Evolutionary conservation across 441 rosid genomes (phyloP).

Genomic region (Euphorbia schlechtendalii): DNA sequence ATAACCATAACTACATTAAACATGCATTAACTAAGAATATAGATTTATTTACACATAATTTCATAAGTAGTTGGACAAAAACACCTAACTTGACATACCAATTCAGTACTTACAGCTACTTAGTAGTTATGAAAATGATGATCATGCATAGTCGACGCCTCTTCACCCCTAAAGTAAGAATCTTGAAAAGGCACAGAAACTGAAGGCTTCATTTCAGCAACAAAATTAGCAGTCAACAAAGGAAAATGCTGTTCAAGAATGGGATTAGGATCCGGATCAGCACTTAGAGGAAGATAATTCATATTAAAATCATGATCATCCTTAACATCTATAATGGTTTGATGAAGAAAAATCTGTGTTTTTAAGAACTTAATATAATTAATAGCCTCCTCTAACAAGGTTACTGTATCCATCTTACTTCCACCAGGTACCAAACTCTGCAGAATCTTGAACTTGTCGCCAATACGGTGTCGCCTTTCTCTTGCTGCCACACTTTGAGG

Average conservation of each 20-base stretch:
- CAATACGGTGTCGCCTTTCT: conserved; percentile 72
- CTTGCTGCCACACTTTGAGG: conserved; percentile 92
- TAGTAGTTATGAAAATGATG: conserved; percentile 4
- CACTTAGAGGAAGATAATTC: neutral
- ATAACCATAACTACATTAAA: too few species aligned
- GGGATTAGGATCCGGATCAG: neutral
- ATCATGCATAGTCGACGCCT: conserved; percentile 3
- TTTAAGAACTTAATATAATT: conserved; percentile 80
- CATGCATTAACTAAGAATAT: neutral
- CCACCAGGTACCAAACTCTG: conserved; percentile 85
- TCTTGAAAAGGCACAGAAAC: conserved; percentile 5
- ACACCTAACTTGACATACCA: neutral
- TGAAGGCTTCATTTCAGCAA: conserved; percentile 10
- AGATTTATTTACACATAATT: neutral
- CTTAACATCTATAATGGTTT: conserved; percentile 28
- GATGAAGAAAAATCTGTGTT: conserved; percentile 68
- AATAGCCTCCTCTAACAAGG: conserved; percentile 84
- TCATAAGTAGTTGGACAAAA: neutral
- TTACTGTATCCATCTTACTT: conserved; percentile 76
- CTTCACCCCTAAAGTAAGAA: conserved; percentile 19
- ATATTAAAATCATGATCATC: conserved; percentile 13
- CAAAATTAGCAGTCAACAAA: conserved; percentile 14
- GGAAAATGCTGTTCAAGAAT: conserved; percentile 6
- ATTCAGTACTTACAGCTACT: neutral
- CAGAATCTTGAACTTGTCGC: conserved; percentile 73